Evolutionary conservation across 78 protist species (phyloP).

Genomic region (Dictyostelium firmibasis): DNA sequence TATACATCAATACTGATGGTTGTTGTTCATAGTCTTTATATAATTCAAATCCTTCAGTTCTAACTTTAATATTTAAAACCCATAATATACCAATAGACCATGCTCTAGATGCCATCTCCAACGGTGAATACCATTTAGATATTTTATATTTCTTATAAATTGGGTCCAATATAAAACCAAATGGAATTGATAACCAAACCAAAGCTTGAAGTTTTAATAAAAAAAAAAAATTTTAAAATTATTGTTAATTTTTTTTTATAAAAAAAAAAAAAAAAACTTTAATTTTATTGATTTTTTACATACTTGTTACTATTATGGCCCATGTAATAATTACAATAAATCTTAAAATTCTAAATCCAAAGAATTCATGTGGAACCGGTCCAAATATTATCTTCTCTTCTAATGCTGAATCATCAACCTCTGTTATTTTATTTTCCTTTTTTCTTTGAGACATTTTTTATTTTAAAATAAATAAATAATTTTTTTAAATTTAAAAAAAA

Average conservation of each 20-base stretch:
- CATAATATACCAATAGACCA: slow-evolving; percentile 43
- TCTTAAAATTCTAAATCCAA: slow-evolving; percentile 12
- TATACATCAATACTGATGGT: slow-evolving; percentile 40
- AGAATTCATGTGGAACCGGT: background rate
- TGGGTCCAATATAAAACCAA: background rate
- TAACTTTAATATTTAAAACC: background rate
- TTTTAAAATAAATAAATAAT: background rate
- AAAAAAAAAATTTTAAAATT: too few species aligned
- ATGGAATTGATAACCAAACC: slow-evolving; percentile 37
- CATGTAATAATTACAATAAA: background rate
- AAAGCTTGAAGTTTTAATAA: background rate
- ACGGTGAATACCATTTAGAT: background rate
- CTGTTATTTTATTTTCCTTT: background rate
- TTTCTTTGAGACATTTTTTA: slow-evolving; percentile 5
- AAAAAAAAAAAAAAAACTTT: background rate
- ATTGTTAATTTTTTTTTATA: too few species aligned
- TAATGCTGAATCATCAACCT: background rate
- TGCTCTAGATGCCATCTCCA: slow-evolving; percentile 1
- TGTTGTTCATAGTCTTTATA: background rate
- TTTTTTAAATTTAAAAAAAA: too few species aligned
- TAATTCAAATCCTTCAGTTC: background rate
- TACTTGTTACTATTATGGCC: slow-evolving; percentile 40
- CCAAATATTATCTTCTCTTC: background rate
- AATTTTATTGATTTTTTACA: background rate
- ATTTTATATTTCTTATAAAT: background rate